Base-by-base conservation (phyloP, 139 green algal species). In the Deuterostichococcus epilithicus region DNA sequence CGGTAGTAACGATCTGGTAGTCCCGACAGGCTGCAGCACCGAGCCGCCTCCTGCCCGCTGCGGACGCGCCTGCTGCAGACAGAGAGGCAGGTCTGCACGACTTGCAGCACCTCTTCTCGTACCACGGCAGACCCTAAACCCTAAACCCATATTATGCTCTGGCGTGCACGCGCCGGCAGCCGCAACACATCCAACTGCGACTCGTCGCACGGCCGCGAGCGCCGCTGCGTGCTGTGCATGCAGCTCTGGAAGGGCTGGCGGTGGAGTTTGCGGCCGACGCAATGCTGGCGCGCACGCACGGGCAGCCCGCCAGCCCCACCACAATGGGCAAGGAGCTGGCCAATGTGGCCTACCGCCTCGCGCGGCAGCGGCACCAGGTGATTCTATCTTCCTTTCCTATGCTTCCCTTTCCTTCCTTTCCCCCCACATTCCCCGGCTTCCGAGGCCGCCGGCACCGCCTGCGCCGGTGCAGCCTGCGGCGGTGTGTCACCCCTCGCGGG, bases 271-370 rank as follows among this genome's bases (percentile, higher is more conserved):
- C 96, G 0, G 91, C 89, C 10, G 85, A 96, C 70, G 90, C 96
- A 67, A 98, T 99, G 95, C 90, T 99, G 36, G 89, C 78, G 30
- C 89, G 96, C 74, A 99, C 96, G 6, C 96, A 99, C 82, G 96
- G 96, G 34, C 96, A 99, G 89, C 95, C 95, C 35, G 96, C 96
- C 63, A 96, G 88, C 23, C 96, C 96, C 60, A 97, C 96, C 59
- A 99, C 96, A 45, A 90, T 99, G 85, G 96, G 96, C 85, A 99
- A 99, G 88, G 96, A 99, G 87, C 91, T 99, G 88, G 95, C 96
- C 15, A 92, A 97, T 37, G 95, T 98, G 81, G 92, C 91, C 0
- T 97, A 97, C 86, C 85, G 94, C 32, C 87, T 97, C 44, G 65
- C 79, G 33, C 81, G 90, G 33, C 92, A 97, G 76, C 80, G 86